phyloP scores from a whole-genome alignment of 1,284 basidiomycete species.

The Sporisorium scitamineum region DNA sequence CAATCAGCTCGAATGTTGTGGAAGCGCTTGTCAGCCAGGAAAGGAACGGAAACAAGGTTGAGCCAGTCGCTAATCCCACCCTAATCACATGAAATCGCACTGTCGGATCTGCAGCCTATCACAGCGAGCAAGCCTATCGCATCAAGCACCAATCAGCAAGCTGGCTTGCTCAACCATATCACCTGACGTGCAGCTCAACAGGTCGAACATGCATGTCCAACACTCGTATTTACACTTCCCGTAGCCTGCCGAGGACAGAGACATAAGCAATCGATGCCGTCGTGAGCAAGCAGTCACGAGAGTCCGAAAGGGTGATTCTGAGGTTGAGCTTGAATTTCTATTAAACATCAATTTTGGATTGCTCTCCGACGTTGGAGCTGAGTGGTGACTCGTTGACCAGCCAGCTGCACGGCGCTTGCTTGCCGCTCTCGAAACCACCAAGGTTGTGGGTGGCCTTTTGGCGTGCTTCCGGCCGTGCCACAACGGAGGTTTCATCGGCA shows the following conservation, averaged over 20 bases:
- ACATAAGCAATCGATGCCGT: neutral
- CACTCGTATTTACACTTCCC: neutral
- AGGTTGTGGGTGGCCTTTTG: neutral
- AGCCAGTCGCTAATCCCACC: neutral
- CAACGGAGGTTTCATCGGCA: neutral
- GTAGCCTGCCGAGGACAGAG: neutral
- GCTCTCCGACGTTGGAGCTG: neutral
- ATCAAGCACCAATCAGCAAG: neutral
- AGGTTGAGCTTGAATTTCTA: neutral
- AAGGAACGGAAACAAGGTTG: neutral
- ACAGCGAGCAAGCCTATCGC: constrained; percentile 1
- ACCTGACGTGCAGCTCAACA: neutral
- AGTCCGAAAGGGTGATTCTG: neutral
- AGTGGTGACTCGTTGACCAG: neutral
- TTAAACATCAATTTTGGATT: neutral
- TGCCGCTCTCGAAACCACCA: neutral
- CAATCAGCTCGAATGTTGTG: no score
- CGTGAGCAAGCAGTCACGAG: no score
- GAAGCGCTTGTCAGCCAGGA: neutral
- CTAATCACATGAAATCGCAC: neutral
- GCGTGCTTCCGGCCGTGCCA: neutral
- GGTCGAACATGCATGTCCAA: neutral
- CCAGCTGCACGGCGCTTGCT: neutral
- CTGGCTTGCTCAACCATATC: neutral
- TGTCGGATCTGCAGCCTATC: constrained; percentile 1